Evolutionary conservation across 2,329 filamentous ascomycete species (phyloP).

Genomic region (Purpureocillium lavendulum): DNA sequence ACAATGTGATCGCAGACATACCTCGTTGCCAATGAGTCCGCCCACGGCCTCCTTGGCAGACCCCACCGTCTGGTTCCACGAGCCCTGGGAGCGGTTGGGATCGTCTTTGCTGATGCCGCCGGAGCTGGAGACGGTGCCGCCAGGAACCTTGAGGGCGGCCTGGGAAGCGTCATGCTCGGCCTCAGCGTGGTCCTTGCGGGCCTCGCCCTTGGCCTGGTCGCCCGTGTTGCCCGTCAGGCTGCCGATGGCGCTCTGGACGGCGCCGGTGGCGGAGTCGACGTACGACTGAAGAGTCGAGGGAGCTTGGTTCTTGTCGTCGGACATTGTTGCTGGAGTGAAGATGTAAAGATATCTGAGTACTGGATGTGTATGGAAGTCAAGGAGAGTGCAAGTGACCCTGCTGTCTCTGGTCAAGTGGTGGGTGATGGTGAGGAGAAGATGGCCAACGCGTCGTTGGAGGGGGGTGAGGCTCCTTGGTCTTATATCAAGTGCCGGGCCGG

Average conservation of each 20-base stretch:
- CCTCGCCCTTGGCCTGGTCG: constrained; percentile 58
- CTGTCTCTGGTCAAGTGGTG: too few species aligned
- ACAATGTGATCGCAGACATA: too few species aligned
- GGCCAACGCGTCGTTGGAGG: too few species aligned
- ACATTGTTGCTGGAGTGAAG: constrained; percentile 16
- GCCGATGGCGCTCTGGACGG: constrained; percentile 64
- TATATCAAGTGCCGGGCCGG: too few species aligned
- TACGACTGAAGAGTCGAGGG: constrained; percentile 74
- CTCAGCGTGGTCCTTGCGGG: constrained; percentile 56
- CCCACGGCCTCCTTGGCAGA: constrained; percentile 76
- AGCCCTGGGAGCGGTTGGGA: constrained; percentile 61
- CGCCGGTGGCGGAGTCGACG: constrained; percentile 63
- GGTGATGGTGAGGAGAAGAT: too few species aligned
- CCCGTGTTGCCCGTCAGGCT: constrained; percentile 62
- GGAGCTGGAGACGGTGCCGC: constrained; percentile 58
- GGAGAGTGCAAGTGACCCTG: too few species aligned
- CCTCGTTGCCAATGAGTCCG: constrained; percentile 65
- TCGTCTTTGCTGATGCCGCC: constrained; percentile 67
- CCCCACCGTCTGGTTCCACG: constrained; percentile 86
- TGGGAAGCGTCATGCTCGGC: constrained; percentile 68
- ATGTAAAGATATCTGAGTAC: too few species aligned
- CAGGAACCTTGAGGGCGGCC: constrained; percentile 64
- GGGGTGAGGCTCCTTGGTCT: too few species aligned
- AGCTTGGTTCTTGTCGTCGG: constrained; percentile 18
- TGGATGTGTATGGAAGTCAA: too few species aligned